Evolutionary conservation across 345 rosid species (phyloP).

Genomic region (Acer negundo): DNA sequence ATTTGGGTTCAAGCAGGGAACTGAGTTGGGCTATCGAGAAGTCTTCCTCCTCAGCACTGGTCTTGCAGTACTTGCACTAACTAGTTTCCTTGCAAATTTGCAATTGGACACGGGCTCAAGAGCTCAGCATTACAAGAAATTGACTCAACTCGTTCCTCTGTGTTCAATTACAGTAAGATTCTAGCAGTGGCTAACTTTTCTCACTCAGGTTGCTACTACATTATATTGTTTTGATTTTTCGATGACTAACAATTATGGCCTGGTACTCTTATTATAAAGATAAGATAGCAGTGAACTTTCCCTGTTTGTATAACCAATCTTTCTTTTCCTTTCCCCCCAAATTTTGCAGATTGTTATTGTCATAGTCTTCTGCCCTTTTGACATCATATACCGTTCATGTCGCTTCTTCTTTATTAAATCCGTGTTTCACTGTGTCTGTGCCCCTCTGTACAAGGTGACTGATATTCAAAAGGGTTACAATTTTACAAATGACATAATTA

Average conservation of each 20-base stretch:
- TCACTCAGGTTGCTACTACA: not conserved
- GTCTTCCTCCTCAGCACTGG: conserved; percentile 66
- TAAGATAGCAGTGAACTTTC: conserved; percentile 2
- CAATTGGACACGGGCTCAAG: conserved; percentile 52
- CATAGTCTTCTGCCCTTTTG: conserved; percentile 55
- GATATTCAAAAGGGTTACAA: not conserved
- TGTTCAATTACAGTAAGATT: conserved; percentile 51
- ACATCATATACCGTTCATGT: conserved; percentile 49
- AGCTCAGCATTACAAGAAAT: conserved; percentile 37
- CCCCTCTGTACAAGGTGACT: conserved; percentile 48
- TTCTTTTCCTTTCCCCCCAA: not conserved
- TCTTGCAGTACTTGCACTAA: conserved; percentile 56
- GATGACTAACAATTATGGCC: not conserved
- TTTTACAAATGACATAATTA: not conserved
- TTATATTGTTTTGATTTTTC: not conserved
- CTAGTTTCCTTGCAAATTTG: conserved; percentile 58
- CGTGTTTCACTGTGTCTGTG: conserved; percentile 37
- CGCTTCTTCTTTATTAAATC: conserved; percentile 43
- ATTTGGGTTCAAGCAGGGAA: conserved; percentile 74
- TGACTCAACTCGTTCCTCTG: conserved; percentile 63
- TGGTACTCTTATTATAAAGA: not conserved
- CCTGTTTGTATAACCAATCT: not conserved
- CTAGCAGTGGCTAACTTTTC: conserved; percentile 12
- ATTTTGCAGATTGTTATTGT: conserved; percentile 42
- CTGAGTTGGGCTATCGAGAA: conserved; percentile 60